These are phyloP conservation scores for Pythium rishiriense DNA, from an alignment of 352 stramenopile genomes.

Conservation along the genomic window DNA sequence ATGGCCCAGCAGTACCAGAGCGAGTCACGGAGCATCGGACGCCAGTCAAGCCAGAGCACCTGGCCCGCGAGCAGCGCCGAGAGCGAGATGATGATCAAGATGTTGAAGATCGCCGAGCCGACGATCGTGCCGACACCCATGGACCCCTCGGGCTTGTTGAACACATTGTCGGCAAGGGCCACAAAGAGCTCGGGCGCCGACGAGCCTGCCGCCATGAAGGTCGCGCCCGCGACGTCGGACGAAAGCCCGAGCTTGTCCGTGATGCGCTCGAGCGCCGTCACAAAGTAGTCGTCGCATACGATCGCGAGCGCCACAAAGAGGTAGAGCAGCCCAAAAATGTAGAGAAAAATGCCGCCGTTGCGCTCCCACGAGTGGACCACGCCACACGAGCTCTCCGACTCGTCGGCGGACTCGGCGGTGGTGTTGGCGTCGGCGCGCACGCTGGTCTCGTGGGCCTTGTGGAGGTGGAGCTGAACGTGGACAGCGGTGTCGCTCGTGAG, in stretches of 20 bases:
- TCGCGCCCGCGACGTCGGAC: conserved; percentile 77
- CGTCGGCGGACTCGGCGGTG: conserved; percentile 23
- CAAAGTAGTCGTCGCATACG: conserved; percentile 90
- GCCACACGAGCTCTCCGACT: conserved; percentile 29
- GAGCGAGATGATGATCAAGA: conserved; percentile 86
- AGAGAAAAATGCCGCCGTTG: conserved; percentile 56
- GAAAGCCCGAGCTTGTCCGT: conserved; percentile 60
- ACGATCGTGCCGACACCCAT: conserved; percentile 82
- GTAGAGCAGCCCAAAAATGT: conserved; percentile 66
- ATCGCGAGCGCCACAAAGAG: conserved; percentile 86
- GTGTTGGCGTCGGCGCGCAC: conserved; percentile 7
- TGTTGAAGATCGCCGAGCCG: conserved; percentile 88
- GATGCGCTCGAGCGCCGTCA: conserved; percentile 76
- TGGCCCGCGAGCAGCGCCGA: conserved; percentile 67
- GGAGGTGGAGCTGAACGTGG: conserved; percentile 10
- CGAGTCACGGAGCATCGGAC: conserved; percentile 77
- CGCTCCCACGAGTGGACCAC: conserved; percentile 49
- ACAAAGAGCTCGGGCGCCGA: conserved; percentile 85
- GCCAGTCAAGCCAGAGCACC: conserved; percentile 70
- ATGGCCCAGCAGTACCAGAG: conserved; percentile 77
- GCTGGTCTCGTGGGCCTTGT: not conserved
- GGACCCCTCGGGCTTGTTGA: conserved; percentile 62
- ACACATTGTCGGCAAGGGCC: conserved; percentile 75
- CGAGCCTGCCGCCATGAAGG: conserved; percentile 83
- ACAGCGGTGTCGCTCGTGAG: not conserved